Evolutionary conservation across 2,329 filamentous ascomycete species (phyloP).

Genomic region (Hawksworthiomyces lignivorus): DNA sequence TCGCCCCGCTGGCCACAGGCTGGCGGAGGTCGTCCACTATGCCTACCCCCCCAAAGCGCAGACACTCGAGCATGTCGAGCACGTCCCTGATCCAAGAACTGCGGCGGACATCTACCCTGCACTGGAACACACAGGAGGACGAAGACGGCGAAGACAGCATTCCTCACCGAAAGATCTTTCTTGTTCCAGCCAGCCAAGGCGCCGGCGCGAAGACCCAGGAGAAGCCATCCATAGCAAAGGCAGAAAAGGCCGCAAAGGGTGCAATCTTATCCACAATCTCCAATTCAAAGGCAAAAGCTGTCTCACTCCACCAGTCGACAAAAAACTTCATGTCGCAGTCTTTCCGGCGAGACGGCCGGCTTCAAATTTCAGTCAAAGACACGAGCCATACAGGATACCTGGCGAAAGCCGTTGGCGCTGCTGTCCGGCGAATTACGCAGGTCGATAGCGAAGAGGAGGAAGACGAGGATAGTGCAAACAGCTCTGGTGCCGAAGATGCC

Average conservation of each 20-base stretch:
- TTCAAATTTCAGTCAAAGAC: slow-evolving; percentile 67
- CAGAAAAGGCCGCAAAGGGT: slow-evolving; percentile 1
- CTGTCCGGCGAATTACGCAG: slow-evolving; percentile 48
- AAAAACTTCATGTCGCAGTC: slow-evolving; percentile 17
- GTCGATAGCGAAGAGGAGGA: slow-evolving; percentile 22
- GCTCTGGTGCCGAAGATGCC: neutral
- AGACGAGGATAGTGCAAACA: neutral
- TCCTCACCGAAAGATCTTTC: too few relatives aligned
- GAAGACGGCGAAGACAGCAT: neutral
- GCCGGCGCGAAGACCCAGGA: too few relatives aligned
- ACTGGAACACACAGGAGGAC: slow-evolving; percentile 3
- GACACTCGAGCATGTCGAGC: slow-evolving; percentile 19
- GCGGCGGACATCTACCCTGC: slow-evolving; percentile 16
- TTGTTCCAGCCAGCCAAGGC: too few relatives aligned
- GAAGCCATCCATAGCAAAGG: too few relatives aligned
- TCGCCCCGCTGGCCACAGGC: slow-evolving; percentile 9
- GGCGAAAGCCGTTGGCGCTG: slow-evolving; percentile 62
- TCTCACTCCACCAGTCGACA: neutral
- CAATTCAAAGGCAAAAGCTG: too few relatives aligned
- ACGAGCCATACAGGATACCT: slow-evolving; percentile 62
- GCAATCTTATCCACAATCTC: neutral
- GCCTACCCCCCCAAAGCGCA: slow-evolving; percentile 15
- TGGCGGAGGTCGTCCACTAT: slow-evolving; percentile 15
- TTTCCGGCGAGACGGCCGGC: slow-evolving; percentile 56
- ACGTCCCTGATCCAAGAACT: slow-evolving; percentile 22